Base-by-base conservation (phyloP, 1,139 yeast genomes). In the Candida sp. region DNA sequence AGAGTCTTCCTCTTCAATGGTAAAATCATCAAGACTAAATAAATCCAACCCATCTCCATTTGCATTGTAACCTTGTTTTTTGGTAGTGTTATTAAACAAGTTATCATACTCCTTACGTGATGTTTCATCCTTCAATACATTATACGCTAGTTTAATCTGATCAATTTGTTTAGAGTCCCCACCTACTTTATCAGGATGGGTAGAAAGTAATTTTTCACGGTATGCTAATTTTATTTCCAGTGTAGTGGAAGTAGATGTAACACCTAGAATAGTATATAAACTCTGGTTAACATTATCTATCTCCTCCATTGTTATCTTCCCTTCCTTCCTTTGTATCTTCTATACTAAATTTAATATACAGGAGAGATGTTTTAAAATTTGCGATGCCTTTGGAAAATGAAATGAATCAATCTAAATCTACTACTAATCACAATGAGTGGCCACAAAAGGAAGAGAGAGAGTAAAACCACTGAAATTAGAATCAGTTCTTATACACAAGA, bases 161-260 rank as follows among this genome's bases (percentile, higher is more conserved):
- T 74, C 67, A 7, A 79, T 67, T 32, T 53, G 44, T 27, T 51
- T 45, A 23, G 44, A 36, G 21, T 49, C 40, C 39, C 33, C 41
- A 33, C 48, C 48, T 50, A 64, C 65, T 57, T 89, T 89, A 56
- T 89, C 97, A 0, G 97, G 97, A 59, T 89, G 97, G 7, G 77
- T 61, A 5, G 61, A 57, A 4, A 90, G 66, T n/a, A 89, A 69
- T 15, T 74, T 75, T 33, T 61, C 64, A 45, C 74, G 76, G 56
- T 89, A 90, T 0, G 93, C 89, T 11, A 59, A 58, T 52, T 80
- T 82, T 22, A 90, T 70, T 12, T 77, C 81, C 0, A 36, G 37
- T 2, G 23, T 21, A 21, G 2, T 49, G 5, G 47, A 40, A 9
- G 48, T 37, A 19, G 48, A 35, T 4, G 39, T 35, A 2, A 85